Conservation (phyloP, 441 rosid species). For the Theobroma grandiflorum region DNA sequence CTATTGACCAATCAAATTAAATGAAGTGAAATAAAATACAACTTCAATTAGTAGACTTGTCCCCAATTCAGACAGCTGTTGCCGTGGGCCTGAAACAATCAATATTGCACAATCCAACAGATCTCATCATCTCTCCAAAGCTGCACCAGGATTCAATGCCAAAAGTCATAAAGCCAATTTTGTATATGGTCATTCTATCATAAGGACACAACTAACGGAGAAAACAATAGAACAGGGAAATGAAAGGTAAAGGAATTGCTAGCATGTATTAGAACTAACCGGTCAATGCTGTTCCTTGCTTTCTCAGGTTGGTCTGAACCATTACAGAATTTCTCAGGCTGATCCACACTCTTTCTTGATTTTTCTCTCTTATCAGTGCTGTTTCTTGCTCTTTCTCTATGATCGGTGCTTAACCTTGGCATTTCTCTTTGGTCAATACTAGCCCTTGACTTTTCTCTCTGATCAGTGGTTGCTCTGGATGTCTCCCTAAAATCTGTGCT, state of each 20-base stretch:
- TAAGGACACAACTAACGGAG: too few relatives aligned
- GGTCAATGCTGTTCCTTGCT: conserved; percentile 85
- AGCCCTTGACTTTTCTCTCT: conserved; percentile 59
- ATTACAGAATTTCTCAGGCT: conserved; percentile 45
- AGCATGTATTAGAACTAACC: conserved; percentile 46
- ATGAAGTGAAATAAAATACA: conserved; percentile 31
- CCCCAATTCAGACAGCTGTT: conserved; percentile 49
- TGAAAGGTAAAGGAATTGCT: background rate
- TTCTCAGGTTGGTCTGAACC: conserved; percentile 57
- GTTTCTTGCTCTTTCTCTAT: conserved; percentile 47
- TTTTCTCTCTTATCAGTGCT: conserved; percentile 62
- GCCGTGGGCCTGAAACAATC: conserved; percentile 89
- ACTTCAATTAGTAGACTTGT: conserved; percentile 30
- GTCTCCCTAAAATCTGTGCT: conserved; percentile 75
- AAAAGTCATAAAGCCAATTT: conserved; percentile 21
- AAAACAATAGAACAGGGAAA: background rate
- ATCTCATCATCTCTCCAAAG: conserved; percentile 84
- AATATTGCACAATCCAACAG: conserved; percentile 88
- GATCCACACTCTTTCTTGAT: conserved; percentile 56
- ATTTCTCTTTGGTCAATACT: conserved; percentile 62
- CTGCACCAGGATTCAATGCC: conserved; percentile 46
- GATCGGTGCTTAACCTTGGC: conserved; percentile 50
- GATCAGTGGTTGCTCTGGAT: conserved; percentile 48
- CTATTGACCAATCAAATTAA: conserved; percentile 29
- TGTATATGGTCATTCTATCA: background rate